Evolutionary conservation across 441 rosid species (phyloP), one percentile per base, ranked within the genome.

Genomic region (Corymbia calophylla): DNA sequence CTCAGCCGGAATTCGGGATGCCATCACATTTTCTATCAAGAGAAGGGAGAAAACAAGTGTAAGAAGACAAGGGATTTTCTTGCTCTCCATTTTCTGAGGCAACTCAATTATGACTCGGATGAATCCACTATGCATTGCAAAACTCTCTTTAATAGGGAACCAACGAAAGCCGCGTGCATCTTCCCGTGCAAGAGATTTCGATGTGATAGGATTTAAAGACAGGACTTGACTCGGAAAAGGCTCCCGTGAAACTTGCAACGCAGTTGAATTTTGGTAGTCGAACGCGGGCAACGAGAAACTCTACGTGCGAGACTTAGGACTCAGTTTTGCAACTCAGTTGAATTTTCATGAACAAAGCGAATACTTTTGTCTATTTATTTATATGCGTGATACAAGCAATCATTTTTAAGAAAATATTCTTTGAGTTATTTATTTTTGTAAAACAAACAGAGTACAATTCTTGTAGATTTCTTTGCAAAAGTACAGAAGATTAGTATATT

Each of bases 361-460:
- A 23, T 1, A 23, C 10, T 56, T 8, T 56, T 23, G 29, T 4
- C 10, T 8, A 4, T 56, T 56, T 56, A 56, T 23, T 56, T 56
- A 21, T 56, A 56, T 0, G 25, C 23, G 6, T 0, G 44, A 39
- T 5, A 39, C 44, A 39, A 39, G 5, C 44, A 39, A 56, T 56
- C 1, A 3, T 23, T 2, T 56, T 56, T 56, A 9, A 0, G 29
- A 56, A 23, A 56, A 56, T 56, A 23, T 23, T 56, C 25, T 56
- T 10, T 56, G 29, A 56, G 25, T 3, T 56, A 23, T 56, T 23
- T 9, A 56, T 56, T 9, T 56, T 56, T 56, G 3, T 1, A 0
- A 56, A 23, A 56, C 2, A 0, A 56, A 56, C 1, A 0, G 0
- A 56, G 6, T 56, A 5, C 25, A 58, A 25, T 58, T 58, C 15